Evolutionary conservation across 352 stramenopile genomes (phyloP), one percentile per base, ranked within the genome.

Genomic region (Phytophthora idaei): DNA sequence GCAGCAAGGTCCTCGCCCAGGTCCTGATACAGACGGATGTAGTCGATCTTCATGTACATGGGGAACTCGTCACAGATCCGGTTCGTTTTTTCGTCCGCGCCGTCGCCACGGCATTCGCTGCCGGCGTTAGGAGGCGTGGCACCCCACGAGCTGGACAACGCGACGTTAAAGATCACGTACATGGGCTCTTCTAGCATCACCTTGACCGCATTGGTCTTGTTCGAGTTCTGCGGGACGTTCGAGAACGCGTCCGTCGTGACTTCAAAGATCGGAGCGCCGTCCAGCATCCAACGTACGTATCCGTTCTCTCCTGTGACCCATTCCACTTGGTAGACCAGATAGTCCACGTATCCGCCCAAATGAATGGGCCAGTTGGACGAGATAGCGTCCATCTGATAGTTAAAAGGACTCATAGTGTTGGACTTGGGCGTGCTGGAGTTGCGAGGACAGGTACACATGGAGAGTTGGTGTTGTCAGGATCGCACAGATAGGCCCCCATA

Each of bases 91-190:
- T 68, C 39, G 42, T 85, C 54, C 0, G 55, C 73, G 15, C 79
- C 80, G 34, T 90, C 80, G 2, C 83, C 81, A 14, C 83, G 83
- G 39, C 83, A 93, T 28, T 67, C 49, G 1, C 57, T 72, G 2
- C 79, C 74, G 5, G 73, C 52, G 52, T 92, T 90, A 0, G 81
- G 78, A 1, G 83, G 85, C 3, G 61, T 83, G 2, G 78, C 64
- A 55, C 80, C 92, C 95, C 95, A 98, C 25, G 91, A 85, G 12
- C 76, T 84, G 6, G 90, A 97, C 15, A 98, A 74, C 4, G 94
- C 94, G 8, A 97, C 96, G 78, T 98, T 98, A 48, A 98, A 78
- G 42, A 98, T 87, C 25, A 98, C 53, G 64, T 97, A 98, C 80
- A 96, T 97, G 5, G 95, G 95, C 69, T 98, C 95, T 49, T 93